Conservation (phyloP, 495 filamentous ascomycete genomes). For the Pyronema domesticum region DNA sequence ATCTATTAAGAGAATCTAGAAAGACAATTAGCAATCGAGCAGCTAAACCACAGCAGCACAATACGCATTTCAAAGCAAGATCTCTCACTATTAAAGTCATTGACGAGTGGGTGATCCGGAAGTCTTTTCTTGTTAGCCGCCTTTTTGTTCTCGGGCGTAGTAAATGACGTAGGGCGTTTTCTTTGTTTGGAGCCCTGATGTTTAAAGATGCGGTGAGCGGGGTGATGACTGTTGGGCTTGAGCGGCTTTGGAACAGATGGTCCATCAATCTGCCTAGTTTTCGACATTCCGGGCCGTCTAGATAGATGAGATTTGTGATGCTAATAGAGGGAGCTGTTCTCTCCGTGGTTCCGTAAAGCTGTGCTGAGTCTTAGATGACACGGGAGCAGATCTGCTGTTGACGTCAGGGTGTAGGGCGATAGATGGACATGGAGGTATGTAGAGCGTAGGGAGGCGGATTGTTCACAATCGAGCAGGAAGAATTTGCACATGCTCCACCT, state of each 20-base stretch:
- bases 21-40: neutral
- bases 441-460: neutral
- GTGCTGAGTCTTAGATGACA: neutral
- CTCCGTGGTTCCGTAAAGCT: neutral
- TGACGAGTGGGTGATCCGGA: neutral
- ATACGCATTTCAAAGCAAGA: neutral
- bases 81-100: neutral
- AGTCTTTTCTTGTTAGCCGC: neutral
- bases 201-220: neutral
- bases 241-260: neutral
- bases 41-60: neutral
- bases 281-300: neutral
- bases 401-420: neutral
- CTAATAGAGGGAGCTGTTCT: neutral
- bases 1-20: conserved; percentile 17
- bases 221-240: neutral
- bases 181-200: neutral
- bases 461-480: too few relatives aligned
- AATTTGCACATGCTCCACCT: neutral
- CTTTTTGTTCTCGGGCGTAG: neutral
- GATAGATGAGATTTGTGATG: neutral
- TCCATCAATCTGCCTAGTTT: neutral
- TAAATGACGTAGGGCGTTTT: neutral
- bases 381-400: neutral
- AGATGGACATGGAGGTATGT: neutral